Evolutionary conservation across 257 asterid species (phyloP).

Genomic region (Scutellaria barbata): DNA sequence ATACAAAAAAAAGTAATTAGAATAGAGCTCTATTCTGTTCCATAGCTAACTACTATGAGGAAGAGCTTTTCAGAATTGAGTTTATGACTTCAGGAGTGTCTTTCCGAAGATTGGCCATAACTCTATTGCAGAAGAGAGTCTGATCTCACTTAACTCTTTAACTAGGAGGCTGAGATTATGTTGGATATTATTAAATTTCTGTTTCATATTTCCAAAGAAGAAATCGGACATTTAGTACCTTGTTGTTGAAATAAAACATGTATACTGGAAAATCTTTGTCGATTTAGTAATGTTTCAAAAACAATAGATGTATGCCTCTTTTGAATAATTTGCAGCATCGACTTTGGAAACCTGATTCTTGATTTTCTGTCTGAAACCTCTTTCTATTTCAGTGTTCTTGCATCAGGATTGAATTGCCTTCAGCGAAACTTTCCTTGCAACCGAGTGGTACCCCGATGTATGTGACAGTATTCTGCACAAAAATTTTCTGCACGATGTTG

Average conservation of each 20-base stretch:
- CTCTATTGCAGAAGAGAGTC: neutral
- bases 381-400: constrained; percentile 48
- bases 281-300: neutral
- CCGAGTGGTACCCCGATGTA: constrained; percentile 61
- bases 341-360: neutral
- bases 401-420: constrained; percentile 70
- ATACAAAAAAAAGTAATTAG: neutral
- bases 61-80: neutral
- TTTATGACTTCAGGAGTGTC: neutral
- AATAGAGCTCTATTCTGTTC: neutral
- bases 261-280: constrained; percentile 12
- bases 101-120: neutral
- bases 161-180: neutral
- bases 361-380: constrained; percentile 21
- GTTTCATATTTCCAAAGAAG: neutral
- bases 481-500: neutral
- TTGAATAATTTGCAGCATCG: neutral
- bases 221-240: neutral
- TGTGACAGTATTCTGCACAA: constrained; percentile 33
- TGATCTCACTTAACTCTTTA: neutral
- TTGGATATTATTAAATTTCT: neutral
- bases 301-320: neutral
- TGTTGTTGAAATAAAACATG: neutral
- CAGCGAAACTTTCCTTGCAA: constrained; percentile 71
- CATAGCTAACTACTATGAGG: neutral